A percentile compares a stretch with the other conserved stretches of the same genome.
Evolutionary conservation across 148 eudicot genomes (phyloP).

Genomic region (Rhododendron henanense): DNA sequence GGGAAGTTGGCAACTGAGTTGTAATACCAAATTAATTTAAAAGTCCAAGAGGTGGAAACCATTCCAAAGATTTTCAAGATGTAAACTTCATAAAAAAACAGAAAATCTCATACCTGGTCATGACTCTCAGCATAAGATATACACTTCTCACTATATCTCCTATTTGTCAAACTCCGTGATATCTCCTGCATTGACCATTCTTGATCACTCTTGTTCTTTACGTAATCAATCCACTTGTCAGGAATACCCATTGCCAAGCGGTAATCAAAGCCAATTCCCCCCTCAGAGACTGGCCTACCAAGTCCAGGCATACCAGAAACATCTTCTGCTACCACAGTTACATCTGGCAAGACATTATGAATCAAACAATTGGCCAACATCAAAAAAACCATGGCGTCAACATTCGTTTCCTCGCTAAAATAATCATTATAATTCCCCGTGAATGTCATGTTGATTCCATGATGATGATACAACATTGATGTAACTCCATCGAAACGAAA

Average conservation of each 20-base stretch:
- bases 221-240: conserved; percentile 91
- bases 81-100: conserved; percentile 7
- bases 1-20: neutral
- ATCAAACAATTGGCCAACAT: conserved; percentile 83
- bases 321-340: conserved; percentile 90
- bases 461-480: conserved; percentile 96
- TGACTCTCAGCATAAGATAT: conserved; percentile 98
- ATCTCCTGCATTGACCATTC: conserved; percentile 89
- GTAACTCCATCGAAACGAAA: conserved; percentile 97
- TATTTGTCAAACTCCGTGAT: conserved; percentile 68
- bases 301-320: conserved; percentile 99
- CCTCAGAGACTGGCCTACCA: conserved; percentile 75
- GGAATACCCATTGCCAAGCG: conserved; percentile 98
- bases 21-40: neutral
- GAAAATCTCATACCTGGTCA: conserved; percentile 66
- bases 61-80: neutral
- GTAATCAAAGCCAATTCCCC: conserved; percentile 91
- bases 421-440: conserved; percentile 79
- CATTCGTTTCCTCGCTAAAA: conserved; percentile 83
- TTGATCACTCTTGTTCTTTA: conserved; percentile 76
- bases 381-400: conserved; percentile 88
- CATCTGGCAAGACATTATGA: conserved; percentile 68
- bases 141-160: conserved; percentile 95
- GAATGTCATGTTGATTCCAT: conserved; percentile 77
- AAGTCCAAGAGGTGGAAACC: neutral